Base-by-base conservation (phyloP, 2,329 filamentous ascomycete species). In the Fusarium nodosum region DNA sequence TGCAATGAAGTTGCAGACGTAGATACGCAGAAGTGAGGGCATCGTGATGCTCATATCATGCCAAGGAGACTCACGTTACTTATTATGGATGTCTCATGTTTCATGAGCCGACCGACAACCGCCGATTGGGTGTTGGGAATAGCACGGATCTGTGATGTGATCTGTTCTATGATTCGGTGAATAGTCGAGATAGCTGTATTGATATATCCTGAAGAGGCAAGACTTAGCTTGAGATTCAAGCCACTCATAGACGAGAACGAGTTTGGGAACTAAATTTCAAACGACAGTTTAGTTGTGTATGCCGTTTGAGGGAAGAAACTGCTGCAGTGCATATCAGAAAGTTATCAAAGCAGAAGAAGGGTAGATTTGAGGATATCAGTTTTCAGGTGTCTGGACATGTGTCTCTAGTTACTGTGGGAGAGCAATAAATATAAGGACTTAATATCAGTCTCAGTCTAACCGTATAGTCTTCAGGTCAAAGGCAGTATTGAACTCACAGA, bases 181-280 rank as follows among this genome's bases (percentile, higher is more conserved):
- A 65, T 65, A 65, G 60, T 65, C 41, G 41, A 65, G 54, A 66
- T 47, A 50, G 51, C 33, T 64, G 22, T 36, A 28, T 60, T 39
- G 41, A 47, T 64, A 60, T 22, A 46, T 53, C 62, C 62, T 65
- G 53, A 65, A 60, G 46, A 60, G 62, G 62, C 62, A 65, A 65
- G 62, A 60, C 38, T 64, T 51, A 34, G 30, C 54, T 33, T 30
- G 24, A 34, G 34, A 47, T 47, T 47, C 36, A 65, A 28, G 62
- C 62, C 62, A 65, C 60, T 65, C 62, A 65, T 65, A 65, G 54
- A 65, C 62, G 65, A 65, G 62, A 42, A 65, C 30, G 39, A 26
- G 16, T 5, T 33, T 48, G 30, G n/a, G n/a, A 65, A 60, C 62
- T 33, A 41, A 31, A 38, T 7, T 7, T 18, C 18, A 11, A 34